These are phyloP conservation scores for Phaeosphaeriaceae sp. DNA, from an alignment of 2,329 filamentous ascomycete species.

Conservation along the genomic window DNA sequence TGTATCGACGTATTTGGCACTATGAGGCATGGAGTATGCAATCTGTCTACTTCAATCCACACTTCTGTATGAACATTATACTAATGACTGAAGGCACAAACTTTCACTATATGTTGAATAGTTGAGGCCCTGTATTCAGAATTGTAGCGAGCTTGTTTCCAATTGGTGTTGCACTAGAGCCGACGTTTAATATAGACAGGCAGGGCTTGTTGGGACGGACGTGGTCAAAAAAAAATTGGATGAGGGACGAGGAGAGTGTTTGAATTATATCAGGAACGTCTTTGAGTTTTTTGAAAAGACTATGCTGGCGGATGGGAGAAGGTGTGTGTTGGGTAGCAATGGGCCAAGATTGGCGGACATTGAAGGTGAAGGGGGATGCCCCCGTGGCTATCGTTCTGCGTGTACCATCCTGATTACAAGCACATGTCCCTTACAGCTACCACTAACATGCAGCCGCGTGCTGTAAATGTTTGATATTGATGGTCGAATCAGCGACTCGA, in stretches of 20 bases:
- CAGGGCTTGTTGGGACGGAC: constrained; percentile 52
- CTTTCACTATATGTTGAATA: constrained; percentile 65
- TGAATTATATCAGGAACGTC: constrained; percentile 59
- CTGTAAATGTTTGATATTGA: neutral
- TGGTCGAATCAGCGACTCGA: neutral
- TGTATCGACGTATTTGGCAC: constrained; percentile 68
- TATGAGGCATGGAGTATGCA: constrained; percentile 68
- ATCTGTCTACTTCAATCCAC: constrained; percentile 8
- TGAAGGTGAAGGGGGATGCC: constrained; percentile 55
- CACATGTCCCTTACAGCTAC: neutral
- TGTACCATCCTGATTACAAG: neutral
- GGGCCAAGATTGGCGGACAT: constrained; percentile 67
- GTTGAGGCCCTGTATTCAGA: constrained; percentile 62
- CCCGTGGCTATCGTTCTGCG: neutral
- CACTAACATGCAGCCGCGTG: neutral
- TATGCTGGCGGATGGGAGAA: constrained; percentile 66
- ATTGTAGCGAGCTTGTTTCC: constrained; percentile 63
- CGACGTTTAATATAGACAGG: constrained; percentile 64
- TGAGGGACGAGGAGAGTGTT: constrained; percentile 59
- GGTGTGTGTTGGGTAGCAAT: constrained; percentile 65
- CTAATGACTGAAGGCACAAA: constrained; percentile 55
- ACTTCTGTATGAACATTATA: neutral
- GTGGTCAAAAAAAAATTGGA: constrained; percentile 49
- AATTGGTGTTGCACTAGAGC: constrained; percentile 59
- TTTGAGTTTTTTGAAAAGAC: constrained; percentile 66